Evolutionary conservation across 2,329 filamentous ascomycete genomes (phyloP).

Genomic region (Phialophora tarda): DNA sequence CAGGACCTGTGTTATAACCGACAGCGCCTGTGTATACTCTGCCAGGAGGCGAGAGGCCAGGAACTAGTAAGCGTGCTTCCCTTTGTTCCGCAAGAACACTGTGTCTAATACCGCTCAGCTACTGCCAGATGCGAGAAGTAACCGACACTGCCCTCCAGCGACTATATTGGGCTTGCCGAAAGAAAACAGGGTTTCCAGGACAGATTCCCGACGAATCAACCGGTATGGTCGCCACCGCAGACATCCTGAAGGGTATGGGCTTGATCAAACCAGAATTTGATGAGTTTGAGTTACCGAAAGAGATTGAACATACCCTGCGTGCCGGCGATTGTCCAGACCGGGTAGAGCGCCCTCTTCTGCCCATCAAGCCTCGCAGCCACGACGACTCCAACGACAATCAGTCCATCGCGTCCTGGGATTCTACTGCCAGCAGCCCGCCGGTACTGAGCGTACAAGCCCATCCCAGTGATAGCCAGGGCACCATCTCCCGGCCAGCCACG

Average conservation of each 20-base stretch:
- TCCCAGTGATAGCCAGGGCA: background rate
- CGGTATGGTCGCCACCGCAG: constrained; percentile 18
- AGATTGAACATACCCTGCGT: background rate
- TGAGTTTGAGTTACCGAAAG: background rate
- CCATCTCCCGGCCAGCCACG: background rate
- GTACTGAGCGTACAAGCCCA: background rate
- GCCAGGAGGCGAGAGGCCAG: constrained; percentile 24
- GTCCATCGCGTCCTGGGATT: background rate
- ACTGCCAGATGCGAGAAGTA: constrained; percentile 27
- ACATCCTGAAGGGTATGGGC: constrained; percentile 25
- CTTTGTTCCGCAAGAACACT: background rate
- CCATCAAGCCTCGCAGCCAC: background rate
- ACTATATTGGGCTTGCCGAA: constrained; percentile 28
- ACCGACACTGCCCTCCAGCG: constrained; percentile 27
- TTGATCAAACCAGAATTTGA: constrained; percentile 4
- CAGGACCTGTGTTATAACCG: constrained; percentile 20
- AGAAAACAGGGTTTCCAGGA: constrained; percentile 25
- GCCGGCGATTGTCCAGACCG: background rate
- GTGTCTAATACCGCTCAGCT: constrained; percentile 6
- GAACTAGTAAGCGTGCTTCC: constrained; percentile 21
- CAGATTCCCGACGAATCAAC: constrained; percentile 21
- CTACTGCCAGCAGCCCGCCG: background rate
- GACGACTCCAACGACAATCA: background rate
- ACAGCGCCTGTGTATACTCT: constrained; percentile 24
- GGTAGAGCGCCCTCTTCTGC: too few relatives aligned